phyloP scores from a whole-genome alignment of 495 filamentous ascomycete species.

The Cercophora sp. region DNA sequence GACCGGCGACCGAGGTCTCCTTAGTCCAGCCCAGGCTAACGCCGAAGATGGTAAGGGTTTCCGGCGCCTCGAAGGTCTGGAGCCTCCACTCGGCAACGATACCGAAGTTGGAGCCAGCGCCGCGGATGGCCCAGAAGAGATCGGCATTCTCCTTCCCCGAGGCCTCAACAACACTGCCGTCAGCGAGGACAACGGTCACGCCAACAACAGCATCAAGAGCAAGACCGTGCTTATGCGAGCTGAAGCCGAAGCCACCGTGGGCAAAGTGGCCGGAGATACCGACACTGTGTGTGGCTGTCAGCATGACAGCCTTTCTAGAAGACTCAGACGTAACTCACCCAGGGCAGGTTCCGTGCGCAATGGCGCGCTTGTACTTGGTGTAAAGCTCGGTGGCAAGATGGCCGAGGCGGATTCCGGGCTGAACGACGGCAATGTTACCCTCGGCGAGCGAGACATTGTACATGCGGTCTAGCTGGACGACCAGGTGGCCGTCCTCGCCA shows the following conservation, averaged over 20 bases:
- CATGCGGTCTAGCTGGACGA: constrained; percentile 43
- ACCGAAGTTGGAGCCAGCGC: constrained; percentile 36
- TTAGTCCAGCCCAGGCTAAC: constrained; percentile 27
- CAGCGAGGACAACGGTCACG: constrained; percentile 38
- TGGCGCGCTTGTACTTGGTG: constrained; percentile 35
- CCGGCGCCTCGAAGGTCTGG: constrained; percentile 35
- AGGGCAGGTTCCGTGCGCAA: constrained; percentile 46
- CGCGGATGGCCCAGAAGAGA: constrained; percentile 38
- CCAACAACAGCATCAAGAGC: constrained; percentile 40
- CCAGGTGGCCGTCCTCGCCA: constrained; percentile 45
- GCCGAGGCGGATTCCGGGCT: constrained; percentile 37
- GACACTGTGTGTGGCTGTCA: constrained; percentile 29
- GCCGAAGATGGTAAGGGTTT: constrained; percentile 33
- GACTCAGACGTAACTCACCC: constrained; percentile 24
- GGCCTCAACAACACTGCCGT: constrained; percentile 29
- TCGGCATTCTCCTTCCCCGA: constrained; percentile 35
- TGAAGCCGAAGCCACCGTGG: constrained; percentile 45
- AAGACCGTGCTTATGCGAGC: constrained; percentile 41
- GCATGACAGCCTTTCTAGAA: neutral
- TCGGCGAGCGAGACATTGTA: constrained; percentile 35
- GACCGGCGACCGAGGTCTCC: constrained; percentile 21
- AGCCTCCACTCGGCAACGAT: constrained; percentile 34
- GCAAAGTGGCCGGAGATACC: constrained; percentile 43
- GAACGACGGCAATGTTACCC: constrained; percentile 37
- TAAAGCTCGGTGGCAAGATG: constrained; percentile 37